phyloP scores from a whole-genome alignment of 768 basidiomycete genomes.

The Trametes sanguinea region DNA sequence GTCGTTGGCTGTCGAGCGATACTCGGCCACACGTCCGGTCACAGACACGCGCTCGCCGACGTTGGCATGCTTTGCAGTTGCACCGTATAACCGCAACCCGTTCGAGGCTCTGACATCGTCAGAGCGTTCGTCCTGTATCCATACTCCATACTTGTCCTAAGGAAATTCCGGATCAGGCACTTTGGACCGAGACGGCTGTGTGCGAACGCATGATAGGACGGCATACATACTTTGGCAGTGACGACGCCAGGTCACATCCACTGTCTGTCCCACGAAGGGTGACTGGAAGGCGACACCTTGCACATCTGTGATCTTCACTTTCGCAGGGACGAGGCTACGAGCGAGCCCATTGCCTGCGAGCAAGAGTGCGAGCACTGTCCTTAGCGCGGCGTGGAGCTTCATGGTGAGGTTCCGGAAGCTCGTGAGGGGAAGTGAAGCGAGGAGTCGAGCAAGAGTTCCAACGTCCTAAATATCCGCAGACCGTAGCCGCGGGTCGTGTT shows the following conservation, averaged over 20 bases:
- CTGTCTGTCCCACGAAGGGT: conserved; percentile 46
- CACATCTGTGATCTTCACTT: conserved; percentile 41
- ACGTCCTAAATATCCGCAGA: no score
- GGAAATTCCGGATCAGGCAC: no score
- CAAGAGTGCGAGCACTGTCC: not conserved
- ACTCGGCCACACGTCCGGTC: conserved; percentile 50
- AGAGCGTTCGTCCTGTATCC: conserved; percentile 46
- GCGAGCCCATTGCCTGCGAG: not conserved
- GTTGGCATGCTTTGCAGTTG: conserved; percentile 37
- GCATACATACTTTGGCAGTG: conserved; percentile 48
- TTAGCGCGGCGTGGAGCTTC: not conserved
- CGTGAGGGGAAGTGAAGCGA: no score
- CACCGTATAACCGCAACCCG: conserved; percentile 53
- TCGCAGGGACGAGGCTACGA: not conserved
- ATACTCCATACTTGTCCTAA: conserved; percentile 52
- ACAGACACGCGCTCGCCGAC: conserved; percentile 53
- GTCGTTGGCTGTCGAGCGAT: conserved; percentile 48
- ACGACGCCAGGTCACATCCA: conserved; percentile 54
- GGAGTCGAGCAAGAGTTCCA: no score
- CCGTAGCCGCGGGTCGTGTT: no score
- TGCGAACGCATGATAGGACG: not conserved
- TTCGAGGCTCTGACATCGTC: conserved; percentile 50
- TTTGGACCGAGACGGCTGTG: not conserved
- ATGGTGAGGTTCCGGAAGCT: not conserved
- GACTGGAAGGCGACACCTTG: conserved; percentile 52